Conservation (phyloP, 352 stramenopile genomes). For the Chrysophaeum taylorii region DNA sequence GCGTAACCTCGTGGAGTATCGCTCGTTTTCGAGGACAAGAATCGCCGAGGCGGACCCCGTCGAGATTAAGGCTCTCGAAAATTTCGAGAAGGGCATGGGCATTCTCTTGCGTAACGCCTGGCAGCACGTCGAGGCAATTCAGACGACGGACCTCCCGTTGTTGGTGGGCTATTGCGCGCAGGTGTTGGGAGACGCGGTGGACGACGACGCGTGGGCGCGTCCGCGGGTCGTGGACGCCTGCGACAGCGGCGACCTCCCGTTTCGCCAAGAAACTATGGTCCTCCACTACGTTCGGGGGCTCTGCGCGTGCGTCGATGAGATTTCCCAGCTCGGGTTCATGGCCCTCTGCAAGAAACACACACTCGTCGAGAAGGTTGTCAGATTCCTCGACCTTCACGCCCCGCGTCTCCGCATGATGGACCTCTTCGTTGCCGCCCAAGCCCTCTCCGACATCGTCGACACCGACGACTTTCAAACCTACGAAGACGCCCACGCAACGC, state of each 20-base stretch:
- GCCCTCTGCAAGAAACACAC: conserved; percentile 61
- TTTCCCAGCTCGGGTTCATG: conserved; percentile 69
- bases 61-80: conserved; percentile 47
- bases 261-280: conserved; percentile 67
- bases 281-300: conserved; percentile 69
- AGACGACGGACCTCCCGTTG: conserved; percentile 74
- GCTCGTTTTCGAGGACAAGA: conserved; percentile 37
- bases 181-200: conserved; percentile 43
- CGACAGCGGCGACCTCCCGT: conserved; percentile 39
- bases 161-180: conserved; percentile 70
- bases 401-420: conserved; percentile 36
- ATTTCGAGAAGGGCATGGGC: conserved; percentile 73
- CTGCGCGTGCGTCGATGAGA: conserved; percentile 63
- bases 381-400: conserved; percentile 48
- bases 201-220: conserved; percentile 15
- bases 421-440: conserved; percentile 48
- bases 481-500: conserved; percentile 22
- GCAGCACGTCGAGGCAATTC: conserved; percentile 69
- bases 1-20: conserved; percentile 33
- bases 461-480: conserved; percentile 67
- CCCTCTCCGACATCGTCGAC: conserved; percentile 57
- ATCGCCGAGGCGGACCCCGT: not conserved
- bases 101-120: conserved; percentile 73
- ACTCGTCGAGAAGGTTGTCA: conserved; percentile 58
- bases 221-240: not conserved